Evolutionary conservation across 2,329 filamentous ascomycete species (phyloP), one percentile per base, ranked within the genome.

Genomic region (Tolypocladium tundrense): DNA sequence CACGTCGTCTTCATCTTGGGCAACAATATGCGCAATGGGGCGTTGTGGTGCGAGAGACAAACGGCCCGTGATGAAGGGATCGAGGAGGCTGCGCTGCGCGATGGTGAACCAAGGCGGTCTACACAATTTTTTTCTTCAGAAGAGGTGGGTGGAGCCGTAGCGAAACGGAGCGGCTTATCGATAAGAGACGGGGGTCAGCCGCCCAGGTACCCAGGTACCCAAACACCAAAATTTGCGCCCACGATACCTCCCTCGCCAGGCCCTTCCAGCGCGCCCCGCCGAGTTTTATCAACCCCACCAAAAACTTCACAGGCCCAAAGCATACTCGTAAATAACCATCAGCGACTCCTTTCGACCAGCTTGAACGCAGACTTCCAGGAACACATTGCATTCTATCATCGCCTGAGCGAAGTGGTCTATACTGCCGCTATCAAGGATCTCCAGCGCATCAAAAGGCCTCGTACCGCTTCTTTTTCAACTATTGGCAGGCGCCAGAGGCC

Each of bases 1-100:
- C 84, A 87, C 58, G 81, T 84, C 62, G 79, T 82, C 77, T 82
- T 83, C 80, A 83, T 83, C 57, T 62, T 75, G 77, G 73, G 68
- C 69, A 65, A 68, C 63, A 68, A 62, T 65, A 64, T 61, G 37
- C 33, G n/a, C 33, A 13, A 42, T 0, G 6, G 45, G 21, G 37
- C 33, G 56, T 55, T n/a, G 40, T 33, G 41, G 42, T 51, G 48
- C 27, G 48, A 33, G 27, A 31, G 53, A 43, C 39, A 33, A 35
- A 33, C 40, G 27, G 53, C 40, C 51, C 21, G 57, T 33, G 55
- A 41, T 52, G 50, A 48, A 33, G 56, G 53, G 56, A 60, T 58
- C 58, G 57, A 40, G 62, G 39, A 42, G 53, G 19, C 45, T 16
- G 45, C 45, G 59, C 24, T 27, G 24, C 24, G 3, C 24, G 59